A percentile compares a stretch with the other conserved stretches of the same genome.
phyloP scores from a whole-genome alignment of 768 basidiomycete species.

The Ramaria sp. region DNA sequence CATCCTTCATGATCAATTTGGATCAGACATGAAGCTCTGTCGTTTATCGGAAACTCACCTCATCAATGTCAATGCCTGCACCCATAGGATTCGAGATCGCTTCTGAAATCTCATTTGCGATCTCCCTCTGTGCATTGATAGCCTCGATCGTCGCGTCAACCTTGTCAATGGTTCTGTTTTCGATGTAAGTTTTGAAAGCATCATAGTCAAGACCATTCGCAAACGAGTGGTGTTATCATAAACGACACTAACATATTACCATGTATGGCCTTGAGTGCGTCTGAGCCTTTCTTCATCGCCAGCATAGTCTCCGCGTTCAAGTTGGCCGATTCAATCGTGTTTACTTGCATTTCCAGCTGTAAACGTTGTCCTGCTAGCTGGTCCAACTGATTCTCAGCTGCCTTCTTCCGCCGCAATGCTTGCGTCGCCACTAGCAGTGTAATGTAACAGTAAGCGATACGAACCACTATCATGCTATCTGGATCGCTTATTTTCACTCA shows the following conservation, averaged over 20 bases:
- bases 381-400: constrained; percentile 77
- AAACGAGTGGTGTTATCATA: not conserved
- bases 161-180: constrained; percentile 63
- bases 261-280: constrained; percentile 84
- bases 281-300: constrained; percentile 92
- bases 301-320: constrained; percentile 95
- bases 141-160: constrained; percentile 84
- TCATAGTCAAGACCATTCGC: no score
- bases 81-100: constrained; percentile 67
- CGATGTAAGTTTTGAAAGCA: not conserved
- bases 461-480: not conserved
- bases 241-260: constrained; percentile 62
- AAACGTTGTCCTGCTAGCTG: constrained; percentile 73
- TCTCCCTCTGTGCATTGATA: constrained; percentile 83
- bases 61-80: constrained; percentile 50
- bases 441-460: constrained; percentile 5
- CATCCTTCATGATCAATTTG: constrained; percentile 41
- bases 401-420: constrained; percentile 90
- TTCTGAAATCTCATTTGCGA: constrained; percentile 87
- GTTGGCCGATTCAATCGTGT: constrained; percentile 95
- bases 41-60: constrained; percentile 36
- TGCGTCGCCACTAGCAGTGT: constrained; percentile 60
- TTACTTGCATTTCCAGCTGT: constrained; percentile 93
- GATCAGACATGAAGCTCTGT: not conserved
- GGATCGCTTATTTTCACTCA: constrained; percentile 30